Percentiles rank a stretch among this genome's conserved stretches.
Conservation (phyloP, 192 early-diverging fungal genomes). For the Geosiphon pyriformis region DNA sequence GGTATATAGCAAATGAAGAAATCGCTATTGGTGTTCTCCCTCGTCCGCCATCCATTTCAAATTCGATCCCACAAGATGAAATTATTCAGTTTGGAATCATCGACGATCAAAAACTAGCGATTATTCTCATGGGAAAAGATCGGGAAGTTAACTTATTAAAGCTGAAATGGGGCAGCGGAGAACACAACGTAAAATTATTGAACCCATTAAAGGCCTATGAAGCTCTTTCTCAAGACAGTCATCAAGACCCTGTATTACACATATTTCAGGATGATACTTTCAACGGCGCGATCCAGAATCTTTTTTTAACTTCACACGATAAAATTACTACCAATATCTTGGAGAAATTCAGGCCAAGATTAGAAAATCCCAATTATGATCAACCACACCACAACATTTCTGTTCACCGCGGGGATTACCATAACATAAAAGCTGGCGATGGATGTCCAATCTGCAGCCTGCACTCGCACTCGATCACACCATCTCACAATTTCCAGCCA, state of each 20-base stretch:
- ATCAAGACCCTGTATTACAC: neutral
- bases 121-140: neutral
- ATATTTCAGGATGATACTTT: conserved; percentile 27
- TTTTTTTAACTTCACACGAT: neutral
- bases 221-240: neutral
- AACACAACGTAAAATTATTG: neutral
- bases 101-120: neutral
- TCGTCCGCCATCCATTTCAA: conserved; percentile 16
- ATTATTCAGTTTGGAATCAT: neutral
- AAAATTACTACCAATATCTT: neutral
- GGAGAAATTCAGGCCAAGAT: neutral
- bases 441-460: conserved; percentile 35
- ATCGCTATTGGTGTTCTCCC: conserved; percentile 48
- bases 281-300: neutral
- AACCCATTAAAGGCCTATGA: neutral
- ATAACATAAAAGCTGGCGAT: conserved; percentile 44
- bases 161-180: neutral
- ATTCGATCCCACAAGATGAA: neutral
- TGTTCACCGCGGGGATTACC: conserved; percentile 38
- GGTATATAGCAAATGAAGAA: conserved; percentile 84
- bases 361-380: neutral
- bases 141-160: neutral
- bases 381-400: neutral
- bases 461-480: neutral
- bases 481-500: conserved; percentile 22